Percentiles rank a stretch among this genome's conserved stretches.
Evolutionary conservation across 345 rosid species (phyloP).

Genomic region (Gossypium turneri): DNA sequence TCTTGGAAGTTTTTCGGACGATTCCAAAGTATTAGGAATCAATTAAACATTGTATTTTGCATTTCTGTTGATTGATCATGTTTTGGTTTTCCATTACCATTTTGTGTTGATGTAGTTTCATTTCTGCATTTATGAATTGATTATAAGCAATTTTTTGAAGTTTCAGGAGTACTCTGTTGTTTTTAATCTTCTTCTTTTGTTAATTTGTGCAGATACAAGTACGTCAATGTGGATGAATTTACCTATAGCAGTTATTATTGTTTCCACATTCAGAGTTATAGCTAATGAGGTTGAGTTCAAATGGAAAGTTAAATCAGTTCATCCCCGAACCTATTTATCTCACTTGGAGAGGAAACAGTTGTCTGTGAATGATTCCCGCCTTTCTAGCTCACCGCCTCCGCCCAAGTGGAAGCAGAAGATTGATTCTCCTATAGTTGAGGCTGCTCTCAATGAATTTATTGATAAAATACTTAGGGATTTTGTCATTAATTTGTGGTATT

Average conservation of each 20-base stretch:
- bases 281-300: constrained; percentile 67
- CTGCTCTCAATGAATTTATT: constrained; percentile 65
- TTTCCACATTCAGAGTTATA: constrained; percentile 45
- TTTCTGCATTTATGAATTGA: not conserved
- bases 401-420: constrained; percentile 78
- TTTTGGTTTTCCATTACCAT: not conserved
- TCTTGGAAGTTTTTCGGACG: not conserved
- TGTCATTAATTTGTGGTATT: constrained; percentile 83
- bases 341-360: constrained; percentile 64
- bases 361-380: constrained; percentile 70
- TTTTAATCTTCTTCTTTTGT: not conserved
- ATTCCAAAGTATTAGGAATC: not conserved
- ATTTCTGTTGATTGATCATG: not conserved
- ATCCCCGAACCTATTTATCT: constrained; percentile 43
- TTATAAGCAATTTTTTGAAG: not conserved
- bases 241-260: constrained; percentile 68
- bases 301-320: constrained; percentile 46
- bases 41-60: not conserved
- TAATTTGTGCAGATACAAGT: constrained; percentile 67
- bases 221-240: constrained; percentile 90
- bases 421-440: constrained; percentile 80
- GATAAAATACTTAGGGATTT: constrained; percentile 84
- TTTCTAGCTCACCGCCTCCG: constrained; percentile 46
- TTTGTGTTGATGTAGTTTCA: not conserved
- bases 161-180: not conserved